Conservation (phyloP, 345 rosid species). For the Hibiscus tridactylites region DNA sequence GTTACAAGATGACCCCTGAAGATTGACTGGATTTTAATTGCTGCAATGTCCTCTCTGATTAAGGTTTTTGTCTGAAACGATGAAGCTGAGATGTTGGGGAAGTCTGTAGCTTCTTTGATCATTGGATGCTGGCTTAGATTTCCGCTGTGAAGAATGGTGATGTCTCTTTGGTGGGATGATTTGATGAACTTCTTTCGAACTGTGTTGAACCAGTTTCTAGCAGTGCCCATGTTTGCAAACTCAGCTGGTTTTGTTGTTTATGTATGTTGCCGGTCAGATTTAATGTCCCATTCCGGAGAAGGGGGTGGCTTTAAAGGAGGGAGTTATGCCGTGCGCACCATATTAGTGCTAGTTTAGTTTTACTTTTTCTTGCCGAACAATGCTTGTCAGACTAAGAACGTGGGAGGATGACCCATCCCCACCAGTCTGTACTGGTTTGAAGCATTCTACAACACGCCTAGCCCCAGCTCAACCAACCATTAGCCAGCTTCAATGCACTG, state of each 20-base stretch:
- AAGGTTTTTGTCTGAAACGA: neutral
- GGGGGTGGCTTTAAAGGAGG: conserved; percentile 23
- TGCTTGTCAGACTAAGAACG: conserved; percentile 23
- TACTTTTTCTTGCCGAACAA: neutral
- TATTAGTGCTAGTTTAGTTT: conserved; percentile 11
- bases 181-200: conserved; percentile 25
- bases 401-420: conserved; percentile 15
- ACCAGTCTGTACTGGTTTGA: conserved; percentile 14
- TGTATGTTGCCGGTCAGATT: neutral
- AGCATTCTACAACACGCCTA: conserved; percentile 16
- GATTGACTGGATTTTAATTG: conserved; percentile 61
- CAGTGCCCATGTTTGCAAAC: conserved; percentile 17
- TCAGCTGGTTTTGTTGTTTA: neutral
- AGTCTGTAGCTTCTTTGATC: conserved; percentile 1
- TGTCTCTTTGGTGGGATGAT: conserved; percentile 12
- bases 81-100: neutral
- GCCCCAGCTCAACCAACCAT: neutral
- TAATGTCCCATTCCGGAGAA: too few relatives aligned
- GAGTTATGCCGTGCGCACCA: conserved; percentile 29
- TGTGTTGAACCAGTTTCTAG: conserved; percentile 28
- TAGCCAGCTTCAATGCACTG: neutral
- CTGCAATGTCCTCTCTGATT: conserved; percentile 42
- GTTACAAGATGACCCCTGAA: conserved; percentile 85
- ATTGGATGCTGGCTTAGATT: conserved; percentile 9
- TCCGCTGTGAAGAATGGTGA: conserved; percentile 13